Conservation (phyloP, 805 yeast genomes). For the Ogataea kodamae region DNA sequence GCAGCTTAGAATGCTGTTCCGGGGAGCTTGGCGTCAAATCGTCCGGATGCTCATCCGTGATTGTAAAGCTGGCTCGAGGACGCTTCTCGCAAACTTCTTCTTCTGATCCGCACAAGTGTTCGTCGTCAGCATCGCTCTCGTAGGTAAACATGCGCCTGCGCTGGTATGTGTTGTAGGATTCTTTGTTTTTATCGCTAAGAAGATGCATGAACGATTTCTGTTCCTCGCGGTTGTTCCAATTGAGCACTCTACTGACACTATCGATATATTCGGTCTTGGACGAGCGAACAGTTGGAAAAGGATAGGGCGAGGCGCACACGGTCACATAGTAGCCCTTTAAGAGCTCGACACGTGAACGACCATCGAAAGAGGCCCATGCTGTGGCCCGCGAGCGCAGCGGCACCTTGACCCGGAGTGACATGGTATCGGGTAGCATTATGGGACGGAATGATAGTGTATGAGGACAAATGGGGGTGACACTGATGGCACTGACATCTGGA, state of each 20-base stretch:
- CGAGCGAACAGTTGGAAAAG: conserved; percentile 88
- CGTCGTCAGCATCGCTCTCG: conserved; percentile 24
- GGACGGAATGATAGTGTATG: conserved; percentile 94
- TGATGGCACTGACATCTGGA: conserved; percentile 88
- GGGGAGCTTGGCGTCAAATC: not conserved
- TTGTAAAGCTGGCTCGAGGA: conserved; percentile 4
- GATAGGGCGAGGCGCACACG: conserved; percentile 80
- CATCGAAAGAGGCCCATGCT: conserved; percentile 97
- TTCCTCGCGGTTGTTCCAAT: conserved; percentile 90
- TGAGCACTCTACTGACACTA: conserved; percentile 77
- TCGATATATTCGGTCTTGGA: conserved; percentile 77
- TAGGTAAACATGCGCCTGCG: conserved; percentile 17
- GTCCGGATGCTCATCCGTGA: conserved; percentile 6
- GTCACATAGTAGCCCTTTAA: conserved; percentile 81
- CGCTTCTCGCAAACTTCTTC: not conserved
- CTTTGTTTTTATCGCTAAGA: conserved; percentile 54
- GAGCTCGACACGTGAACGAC: conserved; percentile 80
- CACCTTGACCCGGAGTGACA: conserved; percentile 76
- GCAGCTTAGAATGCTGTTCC: conserved; percentile 21
- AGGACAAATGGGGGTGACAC: conserved; percentile 94
- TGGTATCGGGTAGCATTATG: conserved; percentile 87
- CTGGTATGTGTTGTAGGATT: conserved; percentile 35
- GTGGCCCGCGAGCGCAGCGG: conserved; percentile 78
- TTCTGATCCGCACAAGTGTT: conserved; percentile 12
- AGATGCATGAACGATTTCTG: conserved; percentile 76